These are phyloP conservation scores for Phytophthora fragariae DNA, from an alignment of 352 stramenopile species.

Conservation along the genomic window DNA sequence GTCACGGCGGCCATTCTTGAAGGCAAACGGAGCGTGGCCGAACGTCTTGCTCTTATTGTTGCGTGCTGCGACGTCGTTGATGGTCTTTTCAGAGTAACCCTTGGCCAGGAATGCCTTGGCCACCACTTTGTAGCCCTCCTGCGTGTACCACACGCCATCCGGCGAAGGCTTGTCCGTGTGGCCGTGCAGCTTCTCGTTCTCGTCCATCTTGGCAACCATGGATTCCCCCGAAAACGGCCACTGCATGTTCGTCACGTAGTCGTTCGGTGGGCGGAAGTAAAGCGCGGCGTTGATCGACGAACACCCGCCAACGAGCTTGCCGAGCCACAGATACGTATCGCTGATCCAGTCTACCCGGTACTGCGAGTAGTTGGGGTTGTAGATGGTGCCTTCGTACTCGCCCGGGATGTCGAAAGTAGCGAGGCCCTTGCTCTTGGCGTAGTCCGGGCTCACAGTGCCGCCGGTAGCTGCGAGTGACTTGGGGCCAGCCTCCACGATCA, in stretches of 20 bases:
- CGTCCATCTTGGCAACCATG: constrained; percentile 66
- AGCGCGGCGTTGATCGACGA: constrained; percentile 84
- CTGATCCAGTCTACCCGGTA: constrained; percentile 57
- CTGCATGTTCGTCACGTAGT: constrained; percentile 51
- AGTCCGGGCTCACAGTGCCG: constrained; percentile 51
- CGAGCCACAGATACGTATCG: constrained; percentile 51
- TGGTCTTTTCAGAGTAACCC: constrained; percentile 51
- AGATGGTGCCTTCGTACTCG: constrained; percentile 62
- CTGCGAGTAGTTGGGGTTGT: constrained; percentile 43
- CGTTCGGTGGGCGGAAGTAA: constrained; percentile 73
- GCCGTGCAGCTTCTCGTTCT: constrained; percentile 53
- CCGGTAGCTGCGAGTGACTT: constrained; percentile 54
- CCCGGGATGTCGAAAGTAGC: constrained; percentile 80
- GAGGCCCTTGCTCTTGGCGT: constrained; percentile 43
- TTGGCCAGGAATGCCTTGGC: constrained; percentile 40
- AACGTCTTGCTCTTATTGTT: constrained; percentile 71
- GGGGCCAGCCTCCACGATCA: constrained; percentile 68
- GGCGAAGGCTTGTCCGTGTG: constrained; percentile 58
- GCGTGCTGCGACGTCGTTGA: constrained; percentile 57
- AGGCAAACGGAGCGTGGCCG: constrained; percentile 53
- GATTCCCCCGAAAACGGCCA: constrained; percentile 56
- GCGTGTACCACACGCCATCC: constrained; percentile 59
- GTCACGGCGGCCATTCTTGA: constrained; percentile 67
- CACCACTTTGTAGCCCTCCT: constrained; percentile 66
- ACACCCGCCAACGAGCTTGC: constrained; percentile 82